Conservation (phyloP, 495 filamentous ascomycete species). For the Neurospora tetrasperma region DNA sequence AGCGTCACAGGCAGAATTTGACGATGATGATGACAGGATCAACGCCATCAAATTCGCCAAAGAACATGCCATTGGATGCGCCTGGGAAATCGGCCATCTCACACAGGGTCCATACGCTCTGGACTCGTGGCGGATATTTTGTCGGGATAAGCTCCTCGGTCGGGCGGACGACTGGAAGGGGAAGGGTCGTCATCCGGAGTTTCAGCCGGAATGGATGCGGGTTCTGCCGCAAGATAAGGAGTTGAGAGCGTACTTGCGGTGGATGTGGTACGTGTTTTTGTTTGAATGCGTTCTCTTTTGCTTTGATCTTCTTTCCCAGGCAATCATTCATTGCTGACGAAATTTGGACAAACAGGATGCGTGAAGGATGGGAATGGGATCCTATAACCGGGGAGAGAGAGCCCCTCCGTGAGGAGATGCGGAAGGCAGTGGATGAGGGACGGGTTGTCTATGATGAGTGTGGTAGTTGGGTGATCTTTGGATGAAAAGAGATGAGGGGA, state of each 20-base stretch:
- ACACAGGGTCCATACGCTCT: conserved; percentile 83
- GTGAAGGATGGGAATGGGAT: conserved; percentile 79
- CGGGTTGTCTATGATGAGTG: conserved; percentile 52
- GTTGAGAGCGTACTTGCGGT: conserved; percentile 70
- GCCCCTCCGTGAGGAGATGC: conserved; percentile 42
- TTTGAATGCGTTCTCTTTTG: background rate
- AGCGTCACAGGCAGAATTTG: conserved; percentile 1
- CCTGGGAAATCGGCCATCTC: conserved; percentile 81
- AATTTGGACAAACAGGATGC: conserved; percentile 22
- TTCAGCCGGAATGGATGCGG: conserved; percentile 73
- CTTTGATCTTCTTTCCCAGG: background rate
- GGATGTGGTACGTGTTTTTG: conserved; percentile 62
- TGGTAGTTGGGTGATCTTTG: conserved; percentile 37
- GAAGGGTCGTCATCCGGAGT: conserved; percentile 24
- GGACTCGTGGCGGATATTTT: conserved; percentile 93
- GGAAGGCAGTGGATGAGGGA: conserved; percentile 48
- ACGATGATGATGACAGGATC: background rate
- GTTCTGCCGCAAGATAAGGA: conserved; percentile 85
- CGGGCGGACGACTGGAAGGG: conserved; percentile 53
- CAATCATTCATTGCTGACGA: background rate
- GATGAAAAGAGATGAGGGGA: background rate
- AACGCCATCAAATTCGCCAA: conserved; percentile 14
- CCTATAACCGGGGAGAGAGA: conserved; percentile 54
- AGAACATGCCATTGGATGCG: conserved; percentile 33
- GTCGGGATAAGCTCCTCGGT: conserved; percentile 64